These are phyloP conservation scores for Skeletonema potamos DNA, from an alignment of 108 stramenopile genomes.

Conservation along the genomic window DNA sequence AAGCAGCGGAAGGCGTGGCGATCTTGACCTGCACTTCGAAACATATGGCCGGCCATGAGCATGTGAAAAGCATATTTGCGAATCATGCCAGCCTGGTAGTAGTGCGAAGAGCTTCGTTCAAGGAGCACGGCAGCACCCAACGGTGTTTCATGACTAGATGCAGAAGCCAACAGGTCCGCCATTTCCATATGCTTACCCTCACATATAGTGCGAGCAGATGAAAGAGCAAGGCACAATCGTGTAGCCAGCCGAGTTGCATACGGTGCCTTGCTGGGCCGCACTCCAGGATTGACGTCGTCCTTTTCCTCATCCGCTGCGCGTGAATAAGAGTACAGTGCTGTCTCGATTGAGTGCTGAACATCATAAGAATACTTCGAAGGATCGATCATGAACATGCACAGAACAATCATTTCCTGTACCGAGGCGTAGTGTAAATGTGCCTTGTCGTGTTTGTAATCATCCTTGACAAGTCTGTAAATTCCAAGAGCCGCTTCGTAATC, in stretches of 20 bases:
- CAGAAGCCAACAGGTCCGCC: constrained; percentile 82
- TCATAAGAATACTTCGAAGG: constrained; percentile 24
- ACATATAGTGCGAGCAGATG: constrained; percentile 46
- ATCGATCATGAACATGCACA: constrained; percentile 75
- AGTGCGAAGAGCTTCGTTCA: constrained; percentile 81
- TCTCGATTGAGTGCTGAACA: constrained; percentile 60
- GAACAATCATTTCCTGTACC: constrained; percentile 83
- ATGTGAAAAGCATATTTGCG: constrained; percentile 91
- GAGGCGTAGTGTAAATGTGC: constrained; percentile 71
- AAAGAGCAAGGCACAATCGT: constrained; percentile 71
- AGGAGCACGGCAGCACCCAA: constrained; percentile 82
- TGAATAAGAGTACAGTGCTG: constrained; percentile 72
- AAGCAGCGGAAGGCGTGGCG: constrained; percentile 89
- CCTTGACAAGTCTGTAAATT: constrained; percentile 77
- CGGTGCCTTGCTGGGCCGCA: constrained; percentile 57
- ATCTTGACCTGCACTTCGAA: constrained; percentile 78
- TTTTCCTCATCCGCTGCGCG: constrained; percentile 75
- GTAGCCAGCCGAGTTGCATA: constrained; percentile 74
- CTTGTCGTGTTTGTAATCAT: constrained; percentile 88
- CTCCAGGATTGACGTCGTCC: constrained; percentile 28
- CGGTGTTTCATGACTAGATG: constrained; percentile 81
- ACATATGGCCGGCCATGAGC: constrained; percentile 93
- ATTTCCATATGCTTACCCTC: constrained; percentile 72
- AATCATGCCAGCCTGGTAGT: constrained; percentile 66
- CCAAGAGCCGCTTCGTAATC: constrained; percentile 80